A percentile compares a stretch with the other conserved stretches of the same genome.
Conservation (phyloP, 2,329 filamentous ascomycete genomes). For the Penicillium carneum region DNA sequence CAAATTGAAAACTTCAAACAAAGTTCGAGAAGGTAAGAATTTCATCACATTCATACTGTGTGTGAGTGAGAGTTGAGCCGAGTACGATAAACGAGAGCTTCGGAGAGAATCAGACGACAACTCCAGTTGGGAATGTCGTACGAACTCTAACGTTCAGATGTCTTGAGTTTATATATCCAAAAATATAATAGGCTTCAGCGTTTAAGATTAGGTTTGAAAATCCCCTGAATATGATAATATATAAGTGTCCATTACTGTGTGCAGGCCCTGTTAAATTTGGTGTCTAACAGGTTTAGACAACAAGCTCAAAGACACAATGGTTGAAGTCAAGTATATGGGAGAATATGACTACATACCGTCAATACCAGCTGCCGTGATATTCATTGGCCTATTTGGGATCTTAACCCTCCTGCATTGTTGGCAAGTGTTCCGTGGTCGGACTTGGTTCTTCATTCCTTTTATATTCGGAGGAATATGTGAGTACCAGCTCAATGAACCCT, state of each 20-base stretch:
- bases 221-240: neutral
- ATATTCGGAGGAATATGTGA: conserved; percentile 4
- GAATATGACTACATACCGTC: conserved; percentile 9
- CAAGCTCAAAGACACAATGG: neutral
- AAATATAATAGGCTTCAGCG: conserved; percentile 5
- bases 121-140: neutral
- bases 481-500: neutral
- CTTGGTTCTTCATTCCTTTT: conserved; percentile 1
- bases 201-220: neutral
- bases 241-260: neutral
- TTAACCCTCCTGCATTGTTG: neutral
- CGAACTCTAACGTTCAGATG: neutral
- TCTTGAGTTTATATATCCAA: neutral
- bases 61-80: neutral
- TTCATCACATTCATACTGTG: neutral
- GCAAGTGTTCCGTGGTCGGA: neutral
- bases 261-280: no score
- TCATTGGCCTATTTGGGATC: neutral
- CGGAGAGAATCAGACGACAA: neutral
- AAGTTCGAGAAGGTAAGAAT: neutral
- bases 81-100: neutral
- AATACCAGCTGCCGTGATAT: neutral
- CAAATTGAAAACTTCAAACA: neutral
- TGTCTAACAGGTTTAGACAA: neutral
- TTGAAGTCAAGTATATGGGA: conserved; percentile 5